Conservation (phyloP, 129 eudicot genomes). For the Helianthus annuus region DNA sequence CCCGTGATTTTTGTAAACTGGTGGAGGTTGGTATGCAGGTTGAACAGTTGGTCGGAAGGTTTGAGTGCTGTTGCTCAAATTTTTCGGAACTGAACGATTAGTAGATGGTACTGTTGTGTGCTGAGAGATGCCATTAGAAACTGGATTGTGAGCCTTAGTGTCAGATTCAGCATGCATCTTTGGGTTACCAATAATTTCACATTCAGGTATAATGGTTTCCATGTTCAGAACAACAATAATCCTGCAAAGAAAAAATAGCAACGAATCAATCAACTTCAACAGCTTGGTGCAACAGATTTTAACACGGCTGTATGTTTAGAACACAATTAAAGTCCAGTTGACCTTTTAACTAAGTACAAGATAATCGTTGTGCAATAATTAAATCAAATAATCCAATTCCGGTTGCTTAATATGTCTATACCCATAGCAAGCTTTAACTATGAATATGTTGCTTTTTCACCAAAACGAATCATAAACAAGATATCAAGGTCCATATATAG, state of each 20-base stretch:
- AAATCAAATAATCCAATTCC: background rate
- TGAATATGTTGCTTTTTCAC: background rate
- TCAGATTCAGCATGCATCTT: conserved; percentile 43
- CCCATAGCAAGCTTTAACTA: background rate
- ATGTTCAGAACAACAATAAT: conserved; percentile 76
- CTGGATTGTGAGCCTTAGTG: conserved; percentile 40
- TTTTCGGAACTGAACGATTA: conserved; percentile 27
- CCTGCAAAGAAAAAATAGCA: conserved; percentile 59
- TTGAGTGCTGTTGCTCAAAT: conserved; percentile 37
- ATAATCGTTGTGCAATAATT: conserved; percentile 1
- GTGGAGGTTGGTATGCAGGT: conserved; percentile 96
- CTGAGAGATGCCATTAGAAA: conserved; percentile 39
- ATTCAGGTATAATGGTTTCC: conserved; percentile 82
- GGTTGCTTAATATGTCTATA: conserved; percentile 4
- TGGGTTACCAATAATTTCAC: conserved; percentile 80
- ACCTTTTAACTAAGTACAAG: background rate
- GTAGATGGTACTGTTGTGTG: conserved; percentile 25
- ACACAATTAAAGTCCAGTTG: conserved; percentile 9
- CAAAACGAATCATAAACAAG: background rate
- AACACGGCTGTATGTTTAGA: conserved; percentile 7
- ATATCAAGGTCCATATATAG: background rate
- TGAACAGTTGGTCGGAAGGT: conserved; percentile 80
- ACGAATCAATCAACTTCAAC: background rate
- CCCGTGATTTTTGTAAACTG: conserved; percentile 80
- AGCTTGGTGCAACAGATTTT: background rate